These are phyloP conservation scores for Ceratocystis colombiana DNA, from an alignment of 2,329 filamentous ascomycete species.

Conservation along the genomic window DNA sequence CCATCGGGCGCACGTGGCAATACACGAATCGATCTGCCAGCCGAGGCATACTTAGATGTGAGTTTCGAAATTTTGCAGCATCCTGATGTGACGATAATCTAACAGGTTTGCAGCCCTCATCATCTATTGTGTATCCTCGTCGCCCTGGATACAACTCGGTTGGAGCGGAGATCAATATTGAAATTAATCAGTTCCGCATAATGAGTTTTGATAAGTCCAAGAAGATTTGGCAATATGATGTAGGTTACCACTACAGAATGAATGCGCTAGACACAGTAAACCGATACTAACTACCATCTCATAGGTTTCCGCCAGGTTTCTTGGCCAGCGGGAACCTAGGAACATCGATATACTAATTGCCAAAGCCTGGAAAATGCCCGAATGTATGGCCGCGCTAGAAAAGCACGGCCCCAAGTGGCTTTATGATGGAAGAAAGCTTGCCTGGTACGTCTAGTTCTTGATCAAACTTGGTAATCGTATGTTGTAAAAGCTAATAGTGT, in stretches of 20 bases:
- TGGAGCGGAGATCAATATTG: constrained; percentile 45
- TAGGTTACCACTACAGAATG: constrained; percentile 38
- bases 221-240: constrained; percentile 74
- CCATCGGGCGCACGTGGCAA: constrained; percentile 32
- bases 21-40: constrained; percentile 47
- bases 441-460: constrained; percentile 53
- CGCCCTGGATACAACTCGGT: constrained; percentile 50
- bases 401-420: constrained; percentile 47
- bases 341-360: constrained; percentile 49
- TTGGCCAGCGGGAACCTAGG: constrained; percentile 20
- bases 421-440: constrained; percentile 74
- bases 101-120: constrained; percentile 2
- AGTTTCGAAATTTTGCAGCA: constrained; percentile 26
- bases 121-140: constrained; percentile 27
- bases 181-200: constrained; percentile 69
- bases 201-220: constrained; percentile 44
- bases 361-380: constrained; percentile 53
- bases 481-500: background rate
- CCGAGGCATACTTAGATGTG: constrained; percentile 45
- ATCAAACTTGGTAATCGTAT: background rate
- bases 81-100: too few species aligned
- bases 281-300: background rate
- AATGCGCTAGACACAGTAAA: background rate
- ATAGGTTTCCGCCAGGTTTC: constrained; percentile 23
- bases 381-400: constrained; percentile 38